Percentiles rank a stretch among this genome's conserved stretches.
These are phyloP conservation scores for Lasiosphaeriaceae sp. DNA, from an alignment of 495 filamentous ascomycete species.

Conservation along the genomic window DNA sequence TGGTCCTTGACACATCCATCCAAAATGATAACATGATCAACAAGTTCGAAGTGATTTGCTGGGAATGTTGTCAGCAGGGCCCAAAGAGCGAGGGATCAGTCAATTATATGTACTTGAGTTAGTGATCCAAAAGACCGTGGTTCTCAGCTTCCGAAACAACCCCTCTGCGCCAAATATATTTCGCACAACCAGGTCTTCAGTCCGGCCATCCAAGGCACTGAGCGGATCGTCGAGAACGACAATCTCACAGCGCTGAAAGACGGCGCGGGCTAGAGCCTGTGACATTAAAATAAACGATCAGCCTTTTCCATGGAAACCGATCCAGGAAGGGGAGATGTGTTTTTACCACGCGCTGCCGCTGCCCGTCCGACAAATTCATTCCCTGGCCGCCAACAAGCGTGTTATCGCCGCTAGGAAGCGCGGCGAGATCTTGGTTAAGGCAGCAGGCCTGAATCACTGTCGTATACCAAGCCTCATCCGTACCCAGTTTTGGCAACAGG, in stretches of 20 bases:
- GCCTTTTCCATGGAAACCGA: neutral
- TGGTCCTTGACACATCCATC: constrained; percentile 14
- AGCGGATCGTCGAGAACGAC: constrained; percentile 39
- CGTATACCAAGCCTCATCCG: constrained; percentile 50
- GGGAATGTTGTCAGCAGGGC: neutral
- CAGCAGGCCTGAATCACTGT: constrained; percentile 54
- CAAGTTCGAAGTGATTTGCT: constrained; percentile 18
- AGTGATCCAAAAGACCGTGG: constrained; percentile 41
- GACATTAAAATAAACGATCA: neutral
- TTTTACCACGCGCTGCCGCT: constrained; percentile 51
- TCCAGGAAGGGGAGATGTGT: neutral
- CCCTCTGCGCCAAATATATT: constrained; percentile 39
- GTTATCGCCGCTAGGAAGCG: constrained; percentile 51
- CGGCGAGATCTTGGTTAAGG: constrained; percentile 49
- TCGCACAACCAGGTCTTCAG: constrained; percentile 34
- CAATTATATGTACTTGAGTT: constrained; percentile 23
- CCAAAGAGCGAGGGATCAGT: neutral
- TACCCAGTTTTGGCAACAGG: constrained; percentile 30
- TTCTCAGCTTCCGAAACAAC: constrained; percentile 27
- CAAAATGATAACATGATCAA: constrained; percentile 23
- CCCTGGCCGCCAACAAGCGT: constrained; percentile 60
- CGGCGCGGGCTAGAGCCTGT: constrained; percentile 33
- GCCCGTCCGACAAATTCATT: constrained; percentile 58
- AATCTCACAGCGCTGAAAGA: constrained; percentile 29
- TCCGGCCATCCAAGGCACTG: constrained; percentile 33